Evolutionary conservation across 2,329 filamentous ascomycete species (phyloP), one percentile per base, ranked within the genome.

Genomic region (Ascocoryne sarcoides): DNA sequence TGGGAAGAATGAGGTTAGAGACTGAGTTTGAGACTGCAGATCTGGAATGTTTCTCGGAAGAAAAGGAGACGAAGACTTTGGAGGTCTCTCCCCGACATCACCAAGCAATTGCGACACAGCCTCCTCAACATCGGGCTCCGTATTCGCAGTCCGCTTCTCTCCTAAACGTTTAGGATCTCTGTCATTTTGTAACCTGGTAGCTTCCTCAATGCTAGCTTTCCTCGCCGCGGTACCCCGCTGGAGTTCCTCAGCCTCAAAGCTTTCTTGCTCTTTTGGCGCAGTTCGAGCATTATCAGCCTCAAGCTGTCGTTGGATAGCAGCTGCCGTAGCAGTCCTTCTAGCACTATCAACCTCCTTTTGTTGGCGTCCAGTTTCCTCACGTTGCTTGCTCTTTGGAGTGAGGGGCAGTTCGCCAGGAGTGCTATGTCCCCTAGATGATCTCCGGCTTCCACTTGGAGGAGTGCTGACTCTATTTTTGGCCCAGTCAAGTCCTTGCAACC

Each of bases 301-400:
- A 10, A 40, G 41, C 29, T 38, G 37, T 20, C 46, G 42, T 36
- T 48, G 38, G 15, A 52, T 47, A 4, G 49, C 49, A 32, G 50
- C 50, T 20, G 47, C 40, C 17, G 38, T 26, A 18, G 39, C 33
- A 4, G 49, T 42, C 32, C 44, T 48, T 14, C 34, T 55, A 12
- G 42, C 47, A 17, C 49, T 46, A 15, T 50, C 45, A n/a, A 30
- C 28, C 18, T 45, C 32, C 15, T 48, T 31, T 18, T 38, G 46
- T 18, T 46, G 29, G 4, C 32, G 45, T 37, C 40, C 36, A 19
- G 42, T 45, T 10, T 47, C 42, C 16, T 47, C 36, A 16, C 51
- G 47, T 36, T 50, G 33, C 34, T 43, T 53, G 32, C 53, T 56
- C 8, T 39, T 48, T 2, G 53, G 53, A 3, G 54, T 56, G 3